phyloP scores from a whole-genome alignment of 371 early-diverging fungal species.

The Smittium culicis region DNA sequence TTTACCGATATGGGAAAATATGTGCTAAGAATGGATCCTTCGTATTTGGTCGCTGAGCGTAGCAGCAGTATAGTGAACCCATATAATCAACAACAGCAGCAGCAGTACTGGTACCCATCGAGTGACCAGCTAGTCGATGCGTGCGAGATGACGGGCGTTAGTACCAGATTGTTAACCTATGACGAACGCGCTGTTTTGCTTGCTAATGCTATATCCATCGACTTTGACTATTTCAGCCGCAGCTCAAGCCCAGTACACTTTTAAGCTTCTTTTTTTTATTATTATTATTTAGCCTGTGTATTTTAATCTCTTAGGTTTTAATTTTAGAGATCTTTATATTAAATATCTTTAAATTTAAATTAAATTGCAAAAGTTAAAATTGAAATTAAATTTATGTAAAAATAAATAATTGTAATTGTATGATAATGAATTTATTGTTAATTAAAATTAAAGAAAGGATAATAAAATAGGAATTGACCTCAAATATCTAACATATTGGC shows the following conservation, averaged over 20 bases:
- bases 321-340: no score
- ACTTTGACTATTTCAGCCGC: constrained; percentile 80
- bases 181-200: constrained; percentile 75
- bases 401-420: no score
- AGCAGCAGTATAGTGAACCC: background rate
- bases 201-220: constrained; percentile 73
- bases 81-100: background rate
- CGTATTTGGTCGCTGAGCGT: background rate
- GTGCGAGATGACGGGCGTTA: background rate
- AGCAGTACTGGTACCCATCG: constrained; percentile 31
- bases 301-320: no score
- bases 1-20: constrained; percentile 82
- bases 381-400: no score
- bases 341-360: no score
- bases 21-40: constrained; percentile 58
- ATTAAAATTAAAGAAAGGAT: no score
- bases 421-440: no score
- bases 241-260: constrained; percentile 44
- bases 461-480: no score
- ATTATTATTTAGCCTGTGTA: no score
- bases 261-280: background rate
- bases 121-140: background rate
- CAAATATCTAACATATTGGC: no score
- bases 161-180: constrained; percentile 35
- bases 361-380: no score